Evolutionary conservation across 805 yeast genomes (phyloP), one percentile per base, ranked within the genome.

Genomic region (Metschnikowia peoriensis): DNA sequence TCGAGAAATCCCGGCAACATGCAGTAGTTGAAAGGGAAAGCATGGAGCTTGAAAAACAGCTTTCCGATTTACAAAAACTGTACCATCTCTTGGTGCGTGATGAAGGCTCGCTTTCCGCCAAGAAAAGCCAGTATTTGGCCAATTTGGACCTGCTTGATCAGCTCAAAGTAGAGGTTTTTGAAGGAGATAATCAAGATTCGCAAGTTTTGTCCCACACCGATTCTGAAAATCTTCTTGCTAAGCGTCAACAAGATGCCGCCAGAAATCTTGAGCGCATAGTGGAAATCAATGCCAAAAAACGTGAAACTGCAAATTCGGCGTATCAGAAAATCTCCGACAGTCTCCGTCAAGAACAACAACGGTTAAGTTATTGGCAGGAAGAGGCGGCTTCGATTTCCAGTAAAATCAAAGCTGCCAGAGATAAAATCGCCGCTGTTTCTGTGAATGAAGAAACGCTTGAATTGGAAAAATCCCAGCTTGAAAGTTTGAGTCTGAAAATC

Each of bases 31-130:
- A 54, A n/a, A 28, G 1, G 12, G 50, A 16, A 38, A 17, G 29
- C 1, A 17, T 22, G 6, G 49, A 39, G 1, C 38, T 68, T 15
- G 71, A 68, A 22, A 46, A 32, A 1, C 50, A 58, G 4, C 57
- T 75, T 2, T 50, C 52, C 5, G 15, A 38, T 1, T 44, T 60
- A 40, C 73, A 69, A 39, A 49, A 35, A 0, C 52, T 57, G 2
- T 58, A 75, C 39, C 68, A 68, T 53, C 57, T 61, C 1, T 63
- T 75, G 8, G 76, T 80, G 1, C 69, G 82, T 34, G 52, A 47
- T 16, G 63, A 60, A 28, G 96, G 93, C 6, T 77, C 81, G 46
- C 66, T 85, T 43, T 71, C 73, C 47, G 79, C 79, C 1, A 77
- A 74, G 50, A 74, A 74, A 51, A 60, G 59, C 1, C 68, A 65